Percentiles rank a stretch among this genome's conserved stretches.
These are phyloP conservation scores for Botrytis cinerea DNA, from an alignment of 2,329 filamentous ascomycete species.

Conservation along the genomic window DNA sequence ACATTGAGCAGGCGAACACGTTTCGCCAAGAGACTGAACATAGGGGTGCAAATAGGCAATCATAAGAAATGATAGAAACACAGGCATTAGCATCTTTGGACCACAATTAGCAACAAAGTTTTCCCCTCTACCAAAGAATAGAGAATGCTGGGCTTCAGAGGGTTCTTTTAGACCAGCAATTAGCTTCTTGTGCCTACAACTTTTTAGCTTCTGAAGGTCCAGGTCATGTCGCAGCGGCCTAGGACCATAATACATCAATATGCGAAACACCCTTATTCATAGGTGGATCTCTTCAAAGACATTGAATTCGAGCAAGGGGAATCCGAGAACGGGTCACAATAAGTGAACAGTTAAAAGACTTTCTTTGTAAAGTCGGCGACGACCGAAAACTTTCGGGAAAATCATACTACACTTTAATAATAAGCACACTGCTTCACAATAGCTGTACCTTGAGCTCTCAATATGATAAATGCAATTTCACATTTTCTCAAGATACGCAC, in stretches of 20 bases:
- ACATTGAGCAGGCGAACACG: background rate
- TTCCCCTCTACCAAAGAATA: background rate
- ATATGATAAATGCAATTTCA: constrained; percentile 22
- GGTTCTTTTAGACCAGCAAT: background rate
- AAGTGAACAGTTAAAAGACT: background rate
- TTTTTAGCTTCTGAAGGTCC: background rate
- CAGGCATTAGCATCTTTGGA: background rate
- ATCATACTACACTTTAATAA: background rate
- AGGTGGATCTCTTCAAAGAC: background rate
- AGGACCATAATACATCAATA: background rate
- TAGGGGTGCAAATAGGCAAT: background rate
- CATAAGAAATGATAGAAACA: constrained; percentile 8
- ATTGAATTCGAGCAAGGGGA: background rate
- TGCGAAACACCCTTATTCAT: constrained; percentile 2
- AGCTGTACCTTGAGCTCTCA: background rate
- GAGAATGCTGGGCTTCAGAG: background rate
- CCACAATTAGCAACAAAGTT: background rate
- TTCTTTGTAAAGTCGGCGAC: constrained; percentile 14
- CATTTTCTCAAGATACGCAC: constrained; percentile 14
- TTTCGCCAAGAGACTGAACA: constrained; percentile 21
- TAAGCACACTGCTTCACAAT: background rate
- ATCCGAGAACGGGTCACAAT: constrained; percentile 12
- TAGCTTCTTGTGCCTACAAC: background rate
- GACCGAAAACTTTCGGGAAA: constrained; percentile 2
- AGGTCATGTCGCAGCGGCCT: background rate